Conservation (phyloP, 2,329 filamentous ascomycete species). For the Verticillium alfalfae region DNA sequence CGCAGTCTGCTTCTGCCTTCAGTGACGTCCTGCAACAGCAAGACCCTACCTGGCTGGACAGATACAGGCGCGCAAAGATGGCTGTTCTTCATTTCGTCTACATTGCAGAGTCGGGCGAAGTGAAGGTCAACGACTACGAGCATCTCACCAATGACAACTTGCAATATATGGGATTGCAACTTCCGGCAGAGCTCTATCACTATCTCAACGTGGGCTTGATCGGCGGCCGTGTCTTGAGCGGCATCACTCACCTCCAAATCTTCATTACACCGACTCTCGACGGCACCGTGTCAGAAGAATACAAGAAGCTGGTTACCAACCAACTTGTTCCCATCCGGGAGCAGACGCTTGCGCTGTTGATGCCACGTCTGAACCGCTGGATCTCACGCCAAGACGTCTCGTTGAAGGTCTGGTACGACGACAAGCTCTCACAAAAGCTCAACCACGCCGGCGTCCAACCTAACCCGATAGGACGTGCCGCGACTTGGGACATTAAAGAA, state of each 20-base stretch:
- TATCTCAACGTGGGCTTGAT: slow-evolving; percentile 83
- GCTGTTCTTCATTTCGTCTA: slow-evolving; percentile 84
- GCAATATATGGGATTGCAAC: slow-evolving; percentile 81
- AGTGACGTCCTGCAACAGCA: slow-evolving; percentile 71
- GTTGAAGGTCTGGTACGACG: slow-evolving; percentile 80
- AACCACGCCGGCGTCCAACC: slow-evolving; percentile 48
- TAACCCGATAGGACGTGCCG: slow-evolving; percentile 40
- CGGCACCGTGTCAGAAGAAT: slow-evolving; percentile 72
- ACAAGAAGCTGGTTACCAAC: slow-evolving; percentile 70
- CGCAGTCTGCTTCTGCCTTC: slow-evolving; percentile 69
- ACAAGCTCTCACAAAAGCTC: slow-evolving; percentile 61
- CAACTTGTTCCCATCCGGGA: slow-evolving; percentile 71
- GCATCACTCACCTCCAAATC: slow-evolving; percentile 75
- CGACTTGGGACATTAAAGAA: slow-evolving; percentile 70
- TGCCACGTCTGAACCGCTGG: slow-evolving; percentile 74
- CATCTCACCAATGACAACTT: slow-evolving; percentile 77
- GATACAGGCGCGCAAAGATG: slow-evolving; percentile 81
- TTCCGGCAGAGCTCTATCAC: slow-evolving; percentile 85
- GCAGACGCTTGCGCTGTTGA: slow-evolving; percentile 70
- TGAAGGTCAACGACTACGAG: slow-evolving; percentile 68
- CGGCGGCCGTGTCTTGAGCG: slow-evolving; percentile 72
- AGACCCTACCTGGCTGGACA: slow-evolving; percentile 73
- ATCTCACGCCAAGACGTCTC: slow-evolving; percentile 75
- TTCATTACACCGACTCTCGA: slow-evolving; percentile 80
- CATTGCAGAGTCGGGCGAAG: slow-evolving; percentile 69